phyloP scores from a whole-genome alignment of 2,329 filamentous ascomycete genomes.

The Colletotrichum musicola region DNA sequence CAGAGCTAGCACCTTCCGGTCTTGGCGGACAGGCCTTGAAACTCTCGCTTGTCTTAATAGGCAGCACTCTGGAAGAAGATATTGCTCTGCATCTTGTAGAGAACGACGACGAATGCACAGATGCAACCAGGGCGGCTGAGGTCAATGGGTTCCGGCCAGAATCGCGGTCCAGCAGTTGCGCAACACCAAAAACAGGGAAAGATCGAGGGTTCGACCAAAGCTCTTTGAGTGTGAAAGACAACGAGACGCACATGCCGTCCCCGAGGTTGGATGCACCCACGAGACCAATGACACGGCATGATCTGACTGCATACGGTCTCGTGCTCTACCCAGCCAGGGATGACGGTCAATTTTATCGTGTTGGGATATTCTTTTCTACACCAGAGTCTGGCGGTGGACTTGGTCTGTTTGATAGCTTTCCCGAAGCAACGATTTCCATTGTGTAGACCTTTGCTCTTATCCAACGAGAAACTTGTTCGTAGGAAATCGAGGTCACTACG shows the following conservation, averaged over 20 bases:
- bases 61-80: not conserved
- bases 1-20: not conserved
- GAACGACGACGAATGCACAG: too few species aligned
- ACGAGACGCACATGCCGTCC: too few species aligned
- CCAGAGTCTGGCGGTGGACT: not conserved
- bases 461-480: too few species aligned
- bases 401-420: not conserved
- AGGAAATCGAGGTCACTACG: constrained; percentile 44
- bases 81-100: not conserved
- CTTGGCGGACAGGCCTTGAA: not conserved
- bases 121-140: too few species aligned
- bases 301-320: not conserved
- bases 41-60: not conserved
- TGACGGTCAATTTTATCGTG: not conserved
- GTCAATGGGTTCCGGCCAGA: not conserved
- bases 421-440: not conserved
- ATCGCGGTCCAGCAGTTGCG: not conserved
- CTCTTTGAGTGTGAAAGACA: too few species aligned
- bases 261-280: not conserved
- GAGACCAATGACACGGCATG: not conserved
- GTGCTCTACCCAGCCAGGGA: not conserved
- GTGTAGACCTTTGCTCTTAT: not conserved
- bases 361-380: not conserved
- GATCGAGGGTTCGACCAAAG: too few species aligned
- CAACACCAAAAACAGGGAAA: not conserved